phyloP scores from a whole-genome alignment of 306 rosid species.

The Lablab purpureus region DNA sequence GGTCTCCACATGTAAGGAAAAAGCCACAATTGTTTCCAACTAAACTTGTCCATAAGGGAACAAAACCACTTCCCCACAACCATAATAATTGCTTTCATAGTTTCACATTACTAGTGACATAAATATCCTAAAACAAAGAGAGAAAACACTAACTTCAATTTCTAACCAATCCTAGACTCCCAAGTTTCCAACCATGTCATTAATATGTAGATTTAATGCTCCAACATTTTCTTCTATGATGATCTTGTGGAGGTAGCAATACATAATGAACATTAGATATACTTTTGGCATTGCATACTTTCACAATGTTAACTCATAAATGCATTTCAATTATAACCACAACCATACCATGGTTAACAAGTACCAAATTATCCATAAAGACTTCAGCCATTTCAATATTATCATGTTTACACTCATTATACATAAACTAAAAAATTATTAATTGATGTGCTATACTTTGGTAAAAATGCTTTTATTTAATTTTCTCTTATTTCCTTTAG shows the following conservation, averaged over 20 bases:
- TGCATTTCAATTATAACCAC: background rate
- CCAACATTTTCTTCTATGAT: background rate
- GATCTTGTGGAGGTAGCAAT: background rate
- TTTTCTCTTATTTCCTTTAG: background rate
- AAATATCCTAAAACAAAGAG: background rate
- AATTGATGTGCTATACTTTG: too few species aligned
- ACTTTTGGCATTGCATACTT: background rate
- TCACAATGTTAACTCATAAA: background rate
- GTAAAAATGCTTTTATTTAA: background rate
- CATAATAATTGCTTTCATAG: background rate
- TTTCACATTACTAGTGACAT: background rate
- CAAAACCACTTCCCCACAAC: constrained; percentile 42
- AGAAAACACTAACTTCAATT: background rate
- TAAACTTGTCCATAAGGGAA: constrained; percentile 49
- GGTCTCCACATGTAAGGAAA: constrained; percentile 61
- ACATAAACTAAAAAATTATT: too few species aligned
- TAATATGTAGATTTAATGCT: background rate
- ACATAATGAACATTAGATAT: background rate
- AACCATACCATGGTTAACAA: background rate
- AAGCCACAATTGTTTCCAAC: constrained; percentile 46
- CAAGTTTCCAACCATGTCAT: background rate
- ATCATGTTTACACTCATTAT: too few species aligned
- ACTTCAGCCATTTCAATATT: too few species aligned
- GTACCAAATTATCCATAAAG: background rate
- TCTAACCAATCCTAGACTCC: constrained; percentile 21